Evolutionary conservation across 1,284 basidiomycete species (phyloP).

Genomic region (Termitomyces sp.): DNA sequence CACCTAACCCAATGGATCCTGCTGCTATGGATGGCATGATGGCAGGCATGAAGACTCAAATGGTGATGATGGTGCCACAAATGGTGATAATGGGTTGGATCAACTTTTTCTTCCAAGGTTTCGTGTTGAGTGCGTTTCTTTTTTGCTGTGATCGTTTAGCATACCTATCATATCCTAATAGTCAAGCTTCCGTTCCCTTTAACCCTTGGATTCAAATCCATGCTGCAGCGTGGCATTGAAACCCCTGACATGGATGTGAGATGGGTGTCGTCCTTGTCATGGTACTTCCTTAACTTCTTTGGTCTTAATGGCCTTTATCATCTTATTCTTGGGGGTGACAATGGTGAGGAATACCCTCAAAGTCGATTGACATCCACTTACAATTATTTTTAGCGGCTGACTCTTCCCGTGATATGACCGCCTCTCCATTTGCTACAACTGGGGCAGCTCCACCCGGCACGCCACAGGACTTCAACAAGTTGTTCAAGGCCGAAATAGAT

Average conservation of each 20-base stretch:
- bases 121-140: slow-evolving; percentile 82
- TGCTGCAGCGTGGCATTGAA: slow-evolving; percentile 95
- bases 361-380: slow-evolving; percentile 11
- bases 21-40: slow-evolving; percentile 97
- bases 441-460: slow-evolving; percentile 48
- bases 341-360: slow-evolving; percentile 53
- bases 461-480: slow-evolving; percentile 81
- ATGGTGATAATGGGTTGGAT: slow-evolving; percentile 99
- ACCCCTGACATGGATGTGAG: slow-evolving; percentile 96
- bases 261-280: slow-evolving; percentile 98
- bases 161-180: slow-evolving; percentile 34
- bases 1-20: slow-evolving; percentile 83
- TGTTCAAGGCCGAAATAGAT: slow-evolving; percentile 90
- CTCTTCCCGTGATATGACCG: slow-evolving; percentile 68
- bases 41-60: slow-evolving; percentile 98
- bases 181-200: slow-evolving; percentile 97
- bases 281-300: slow-evolving; percentile 99
- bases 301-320: slow-evolving; percentile 95
- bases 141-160: background rate
- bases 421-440: slow-evolving; percentile 68
- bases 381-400: slow-evolving; percentile 57
- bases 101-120: slow-evolving; percentile 98
- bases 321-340: slow-evolving; percentile 87
- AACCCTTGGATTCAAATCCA: slow-evolving; percentile 97
- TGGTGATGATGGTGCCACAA: slow-evolving; percentile 96